Percentiles rank a stretch among this genome's conserved stretches.
Evolutionary conservation across 2,329 filamentous ascomycete genomes (phyloP).

Genomic region (Fusarium falciforme): DNA sequence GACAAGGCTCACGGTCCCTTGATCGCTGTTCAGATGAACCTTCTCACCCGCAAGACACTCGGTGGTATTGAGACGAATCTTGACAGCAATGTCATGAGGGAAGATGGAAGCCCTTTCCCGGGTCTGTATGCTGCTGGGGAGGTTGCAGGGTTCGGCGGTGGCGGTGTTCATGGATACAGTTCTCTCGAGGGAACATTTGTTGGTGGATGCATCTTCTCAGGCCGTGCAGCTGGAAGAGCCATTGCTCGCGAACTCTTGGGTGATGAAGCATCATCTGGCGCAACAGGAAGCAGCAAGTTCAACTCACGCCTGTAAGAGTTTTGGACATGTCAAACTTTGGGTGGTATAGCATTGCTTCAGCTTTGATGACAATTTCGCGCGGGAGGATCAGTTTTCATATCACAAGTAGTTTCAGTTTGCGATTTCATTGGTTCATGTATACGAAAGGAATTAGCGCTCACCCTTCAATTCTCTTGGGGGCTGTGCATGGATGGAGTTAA

Average conservation of each 20-base stretch:
- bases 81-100: constrained; percentile 64
- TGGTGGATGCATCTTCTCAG: constrained; percentile 72
- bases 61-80: constrained; percentile 71
- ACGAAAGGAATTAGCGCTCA: background rate
- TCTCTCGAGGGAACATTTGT: constrained; percentile 72
- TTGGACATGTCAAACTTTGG: background rate
- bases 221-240: constrained; percentile 65
- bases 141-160: constrained; percentile 70
- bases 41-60: constrained; percentile 71
- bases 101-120: constrained; percentile 60
- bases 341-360: background rate
- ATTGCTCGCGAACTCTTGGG: constrained; percentile 60
- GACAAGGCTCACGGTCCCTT: constrained; percentile 67
- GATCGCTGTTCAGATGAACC: constrained; percentile 70
- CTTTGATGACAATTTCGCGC: background rate
- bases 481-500: background rate
- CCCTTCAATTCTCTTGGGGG: background rate
- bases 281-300: background rate
- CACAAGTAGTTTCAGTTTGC: background rate
- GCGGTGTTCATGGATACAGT: constrained; percentile 71
- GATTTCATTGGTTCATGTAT: background rate
- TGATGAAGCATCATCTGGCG: background rate
- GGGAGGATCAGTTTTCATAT: background rate
- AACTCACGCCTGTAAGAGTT: constrained; percentile 13
- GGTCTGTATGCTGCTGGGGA: constrained; percentile 71